Percentiles rank a stretch among this genome's conserved stretches.
Evolutionary conservation across 129 eudicot genomes (phyloP).

Genomic region (Flaveria brownii): DNA sequence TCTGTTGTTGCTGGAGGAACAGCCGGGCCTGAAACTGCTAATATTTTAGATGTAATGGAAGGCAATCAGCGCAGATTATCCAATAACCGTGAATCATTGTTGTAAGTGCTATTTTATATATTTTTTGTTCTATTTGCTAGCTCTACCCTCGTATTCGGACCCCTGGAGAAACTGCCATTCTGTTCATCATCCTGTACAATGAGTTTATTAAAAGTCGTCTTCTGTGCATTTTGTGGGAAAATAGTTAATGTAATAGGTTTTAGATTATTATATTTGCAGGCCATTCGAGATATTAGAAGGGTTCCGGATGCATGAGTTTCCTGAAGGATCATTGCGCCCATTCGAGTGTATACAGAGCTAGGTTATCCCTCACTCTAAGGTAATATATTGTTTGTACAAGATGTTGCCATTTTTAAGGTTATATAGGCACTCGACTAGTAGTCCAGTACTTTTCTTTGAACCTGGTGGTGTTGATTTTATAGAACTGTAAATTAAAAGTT

Average conservation of each 20-base stretch:
- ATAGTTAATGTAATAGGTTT: not conserved
- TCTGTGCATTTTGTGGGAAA: not conserved
- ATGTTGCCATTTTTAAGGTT: not conserved
- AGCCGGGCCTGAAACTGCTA: slow-evolving; percentile 62
- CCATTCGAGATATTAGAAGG: slow-evolving; percentile 88
- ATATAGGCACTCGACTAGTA: not conserved
- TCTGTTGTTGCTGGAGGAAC: slow-evolving; percentile 69
- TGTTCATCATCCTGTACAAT: not conserved
- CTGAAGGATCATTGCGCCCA: slow-evolving; percentile 90
- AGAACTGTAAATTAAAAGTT: not conserved
- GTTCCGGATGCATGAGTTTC: slow-evolving; percentile 78
- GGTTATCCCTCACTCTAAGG: slow-evolving; percentile 27
- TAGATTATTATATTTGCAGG: slow-evolving; percentile 45
- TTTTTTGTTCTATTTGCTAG: not conserved
- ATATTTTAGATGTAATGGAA: slow-evolving; percentile 75
- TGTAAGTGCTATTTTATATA: slow-evolving; percentile 46
- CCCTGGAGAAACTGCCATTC: not conserved
- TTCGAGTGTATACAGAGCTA: slow-evolving; percentile 93
- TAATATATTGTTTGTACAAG: not conserved
- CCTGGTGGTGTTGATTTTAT: not conserved
- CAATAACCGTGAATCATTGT: slow-evolving; percentile 63
- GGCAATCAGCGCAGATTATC: slow-evolving; percentile 74
- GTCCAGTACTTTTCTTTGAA: not conserved
- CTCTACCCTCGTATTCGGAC: not conserved
- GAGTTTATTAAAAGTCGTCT: not conserved